Evolutionary conservation across 140 eudicot species (phyloP).

Genomic region (Oenanthe javanica): DNA sequence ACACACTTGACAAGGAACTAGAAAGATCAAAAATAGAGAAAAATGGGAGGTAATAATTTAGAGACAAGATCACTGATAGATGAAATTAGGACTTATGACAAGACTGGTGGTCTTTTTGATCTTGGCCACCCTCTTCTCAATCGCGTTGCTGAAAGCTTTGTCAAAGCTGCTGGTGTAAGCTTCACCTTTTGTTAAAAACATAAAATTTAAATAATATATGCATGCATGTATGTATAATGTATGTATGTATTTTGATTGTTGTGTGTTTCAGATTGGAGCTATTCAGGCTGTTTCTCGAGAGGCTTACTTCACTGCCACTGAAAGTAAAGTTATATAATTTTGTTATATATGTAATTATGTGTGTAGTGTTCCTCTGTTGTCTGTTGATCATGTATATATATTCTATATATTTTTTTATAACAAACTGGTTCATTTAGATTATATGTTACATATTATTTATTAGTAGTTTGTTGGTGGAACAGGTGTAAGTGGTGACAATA

Average conservation of each 20-base stretch:
- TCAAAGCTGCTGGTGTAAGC: conserved; percentile 83
- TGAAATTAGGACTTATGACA: conserved; percentile 60
- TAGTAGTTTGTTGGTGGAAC: not conserved
- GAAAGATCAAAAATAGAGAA: not conserved
- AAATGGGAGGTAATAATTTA: conserved; percentile 31
- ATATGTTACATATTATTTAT: not conserved
- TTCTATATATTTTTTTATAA: not conserved
- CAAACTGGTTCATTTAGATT: not conserved
- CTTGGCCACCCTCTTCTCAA: conserved; percentile 94
- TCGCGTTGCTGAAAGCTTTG: conserved; percentile 76
- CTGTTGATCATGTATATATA: not conserved
- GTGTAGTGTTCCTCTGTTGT: not conserved
- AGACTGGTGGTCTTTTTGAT: conserved; percentile 53
- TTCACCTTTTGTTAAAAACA: too few relatives aligned
- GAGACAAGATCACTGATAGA: conserved; percentile 66
- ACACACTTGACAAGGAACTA: too few relatives aligned
- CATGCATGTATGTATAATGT: too few relatives aligned
- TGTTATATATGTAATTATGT: not conserved
- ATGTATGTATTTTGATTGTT: not conserved
- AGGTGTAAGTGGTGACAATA: conserved; percentile 48
- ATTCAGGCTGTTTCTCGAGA: conserved; percentile 77
- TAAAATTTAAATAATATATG: too few relatives aligned
- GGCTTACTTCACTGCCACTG: conserved; percentile 59
- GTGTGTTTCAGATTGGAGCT: conserved; percentile 65
- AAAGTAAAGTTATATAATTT: conserved; percentile 23